Evolutionary conservation across 2,329 filamentous ascomycete genomes (phyloP).

Genomic region (Nothophaeocryptopus gaeumannii): DNA sequence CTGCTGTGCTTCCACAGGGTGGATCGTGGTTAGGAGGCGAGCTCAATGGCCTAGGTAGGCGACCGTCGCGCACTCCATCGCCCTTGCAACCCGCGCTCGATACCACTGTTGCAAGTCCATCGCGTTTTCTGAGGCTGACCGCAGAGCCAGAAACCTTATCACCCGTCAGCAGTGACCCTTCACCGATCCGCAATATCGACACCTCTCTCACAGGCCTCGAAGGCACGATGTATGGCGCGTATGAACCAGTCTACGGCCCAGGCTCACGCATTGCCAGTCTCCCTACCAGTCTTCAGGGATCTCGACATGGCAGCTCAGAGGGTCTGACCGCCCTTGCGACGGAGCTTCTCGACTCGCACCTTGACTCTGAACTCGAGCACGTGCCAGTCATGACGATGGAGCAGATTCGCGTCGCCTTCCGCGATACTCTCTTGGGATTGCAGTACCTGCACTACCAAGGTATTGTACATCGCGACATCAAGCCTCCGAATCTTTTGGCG

Average conservation of each 20-base stretch:
- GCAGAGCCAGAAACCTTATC: constrained; percentile 28
- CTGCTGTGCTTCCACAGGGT: constrained; percentile 17
- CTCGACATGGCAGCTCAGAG: constrained; percentile 46
- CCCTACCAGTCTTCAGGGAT: constrained; percentile 61
- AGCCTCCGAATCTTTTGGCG: constrained; percentile 79
- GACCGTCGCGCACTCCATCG: constrained; percentile 28
- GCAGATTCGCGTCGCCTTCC: constrained; percentile 78
- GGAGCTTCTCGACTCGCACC: constrained; percentile 57
- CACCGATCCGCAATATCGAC: constrained; percentile 4
- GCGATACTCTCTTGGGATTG: constrained; percentile 87
- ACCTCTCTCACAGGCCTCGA: constrained; percentile 59
- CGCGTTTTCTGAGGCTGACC: constrained; percentile 27
- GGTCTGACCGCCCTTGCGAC: constrained; percentile 43
- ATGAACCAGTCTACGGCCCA: constrained; percentile 45
- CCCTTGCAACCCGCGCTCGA: constrained; percentile 22
- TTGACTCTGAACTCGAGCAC: constrained; percentile 85
- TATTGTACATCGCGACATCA: constrained; percentile 53
- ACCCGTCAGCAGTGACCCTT: constrained; percentile 10
- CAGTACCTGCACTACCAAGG: constrained; percentile 71
- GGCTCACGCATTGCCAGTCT: constrained; percentile 70
- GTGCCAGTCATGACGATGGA: constrained; percentile 89
- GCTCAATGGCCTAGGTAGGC: constrained; percentile 18
- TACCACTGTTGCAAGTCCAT: constrained; percentile 14
- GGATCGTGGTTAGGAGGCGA: constrained; percentile 12
- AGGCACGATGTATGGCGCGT: constrained; percentile 74